Base-by-base conservation (phyloP, 257 asterid genomes). In the Jasminum sambac region DNA sequence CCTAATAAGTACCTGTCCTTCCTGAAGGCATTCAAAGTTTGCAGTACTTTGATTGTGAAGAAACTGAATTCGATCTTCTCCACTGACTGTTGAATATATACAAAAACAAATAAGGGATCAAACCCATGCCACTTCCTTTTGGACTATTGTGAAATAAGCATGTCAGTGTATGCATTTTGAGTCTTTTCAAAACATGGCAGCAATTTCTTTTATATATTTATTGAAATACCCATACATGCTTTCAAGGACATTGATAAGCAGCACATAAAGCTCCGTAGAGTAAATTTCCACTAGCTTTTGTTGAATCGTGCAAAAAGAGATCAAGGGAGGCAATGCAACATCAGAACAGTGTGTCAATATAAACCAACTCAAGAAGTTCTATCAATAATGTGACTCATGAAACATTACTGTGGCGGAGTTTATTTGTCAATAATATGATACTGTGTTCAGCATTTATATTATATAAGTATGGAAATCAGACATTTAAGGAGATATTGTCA, bases 11-110 rank as follows among this genome's bases (percentile, higher is more conserved):
- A 93, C 98, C 98, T 90, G 96, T 74, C 97, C 98, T 80, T 87
- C 97, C 72, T 17, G 72, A 69, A 90, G 98, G 74, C 76, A 71
- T 76, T 90, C 94, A 84, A 93, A 90, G 80, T 90, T 85, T 82
- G 98, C 97, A 58, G 97, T 93, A 74, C 95, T 89, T 87, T 93
- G 98, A 78, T 90, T 93, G 87, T 93, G 98, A 80, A 93, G 95
- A 85, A 90, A 90, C 76, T 87, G 95, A 78, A 85, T 67, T 64
- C 98, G 89, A 78, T 93, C 97, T 25, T 87, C 96, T 83, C 98
- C 98, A 77, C 92, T 81, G 84, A 93, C 98, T 93, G 82, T 30
- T 63, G 68, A 78, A 68, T 30, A 69, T 61, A 63, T 66, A 66
- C 40, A 72, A 67, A 76, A 19, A 66, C 55, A 12, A 70, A 26